Base-by-base conservation (phyloP, 2,329 filamentous ascomycete species). In the Aspergillus brunneoviolaceus region DNA sequence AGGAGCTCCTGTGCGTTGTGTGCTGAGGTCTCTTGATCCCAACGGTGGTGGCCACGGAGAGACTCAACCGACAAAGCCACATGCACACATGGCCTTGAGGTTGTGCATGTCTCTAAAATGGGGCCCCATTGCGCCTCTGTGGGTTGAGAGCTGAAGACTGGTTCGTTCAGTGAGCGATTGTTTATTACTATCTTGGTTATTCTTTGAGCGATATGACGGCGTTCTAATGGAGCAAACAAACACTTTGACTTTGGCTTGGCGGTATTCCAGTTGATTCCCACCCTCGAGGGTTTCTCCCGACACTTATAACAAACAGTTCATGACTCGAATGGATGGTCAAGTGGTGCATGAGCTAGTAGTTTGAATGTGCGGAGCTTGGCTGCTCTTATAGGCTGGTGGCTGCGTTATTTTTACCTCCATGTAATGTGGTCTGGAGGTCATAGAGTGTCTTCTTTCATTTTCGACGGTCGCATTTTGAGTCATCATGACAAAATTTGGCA, bases 1-100 rank as follows among this genome's bases (percentile, higher is more conserved):
- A 90, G 33, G 93, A 96, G 80, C 79, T 97, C 65, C 82, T 98
- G 45, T 94, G 90, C 77, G 88, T 87, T 67, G 92, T 97, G 62
- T 85, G 81, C 69, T 87, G 75, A 63, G 39, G 5, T 45, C 2
- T 19, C 39, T 29, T 29, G 10, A 16, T 35, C 2, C 12, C 3
- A 35, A 35, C 11, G 33, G 12, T 35, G 11, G 11, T 35, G 39
- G 39, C 39, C 39, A 9, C 6, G 39, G n/a, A 19, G 39, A 19
- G 5, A 2, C 39, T 19, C 4, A 19, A 19, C 14, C 16, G 39
- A 45, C 19, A 45, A 9, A 19, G 39, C 16, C 39, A 45, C 16
- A n/a, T 19, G 39, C 39, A 45, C 39, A 6, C 39, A n/a, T 45
- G 39, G 39, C 39, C 39, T 45, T 12, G 1, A n/a, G 3, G 6